Base-by-base conservation (phyloP, 805 yeast species). In the Metschnikowia kofuensis region DNA sequence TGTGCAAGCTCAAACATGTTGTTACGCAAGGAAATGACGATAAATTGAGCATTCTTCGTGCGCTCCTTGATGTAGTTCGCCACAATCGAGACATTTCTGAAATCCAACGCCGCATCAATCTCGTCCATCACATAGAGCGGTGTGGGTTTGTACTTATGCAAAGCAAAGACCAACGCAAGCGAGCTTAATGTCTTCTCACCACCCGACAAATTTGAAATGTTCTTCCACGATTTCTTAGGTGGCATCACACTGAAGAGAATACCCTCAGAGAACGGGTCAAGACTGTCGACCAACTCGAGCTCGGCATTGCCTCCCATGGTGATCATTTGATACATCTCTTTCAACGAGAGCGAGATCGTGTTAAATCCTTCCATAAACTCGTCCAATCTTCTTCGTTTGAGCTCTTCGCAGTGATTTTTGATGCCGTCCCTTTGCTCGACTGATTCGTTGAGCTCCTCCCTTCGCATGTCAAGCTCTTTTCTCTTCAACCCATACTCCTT, bases 271-370 rank as follows among this genome's bases (percentile, higher is more conserved):
- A 94, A 94, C n/a, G 99, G 99, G 68, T 94, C 98, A 63, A 92
- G 77, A 52, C 96, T 86, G 63, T 94, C 99, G 15, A 90, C 97
- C 40, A 92, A 76, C 65, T 94, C 99, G 34, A 94, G 75, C 65
- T 94, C 99, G 0, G 99, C 99, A 71, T 92, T 94, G 32, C 99
- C 99, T 28, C 99, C 99, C 95, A 92, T 90, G 0, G 99, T 94
- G 52, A 94, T 94, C 95, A 94, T 88, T 62, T 91, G 96, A 61
- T 94, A 94, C 98, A 94, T 91, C 60, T 89, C 97, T 65, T 92
- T 94, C 55, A 94, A 77, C 7, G 96, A 87, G 64, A 83, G 74
- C 1, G 97, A 89, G 29, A 94, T 94, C 16, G 83, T 77, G 55
- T 84, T 80, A 70, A 95, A 94, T 0, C 99, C 99, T 53, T 80